Conservation (phyloP, 805 yeast genomes). For the Candida yuanshanica region DNA sequence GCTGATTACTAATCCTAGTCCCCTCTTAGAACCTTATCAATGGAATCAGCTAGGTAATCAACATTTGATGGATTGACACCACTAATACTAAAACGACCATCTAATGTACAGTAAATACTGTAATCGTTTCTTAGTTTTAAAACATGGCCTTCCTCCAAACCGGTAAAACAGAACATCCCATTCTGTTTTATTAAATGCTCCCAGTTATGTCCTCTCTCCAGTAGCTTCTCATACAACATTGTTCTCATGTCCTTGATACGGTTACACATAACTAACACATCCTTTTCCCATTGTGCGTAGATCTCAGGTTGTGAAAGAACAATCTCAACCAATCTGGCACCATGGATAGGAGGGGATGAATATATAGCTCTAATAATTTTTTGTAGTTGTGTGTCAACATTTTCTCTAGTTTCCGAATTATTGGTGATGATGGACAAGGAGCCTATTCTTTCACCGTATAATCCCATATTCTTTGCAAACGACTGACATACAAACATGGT, state of each 20-base stretch:
- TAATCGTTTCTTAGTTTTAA: conserved; percentile 60
- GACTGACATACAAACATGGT: conserved; percentile 75
- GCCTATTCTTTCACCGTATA: conserved; percentile 93
- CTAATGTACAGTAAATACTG: conserved; percentile 79
- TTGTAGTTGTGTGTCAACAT: conserved; percentile 74
- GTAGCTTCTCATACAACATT: conserved; percentile 56
- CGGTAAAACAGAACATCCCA: conserved; percentile 96
- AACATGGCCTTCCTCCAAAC: conserved; percentile 67
- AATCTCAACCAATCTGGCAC: conserved; percentile 80
- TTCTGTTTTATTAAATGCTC: conserved; percentile 81
- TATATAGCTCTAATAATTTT: conserved; percentile 78
- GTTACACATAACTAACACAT: conserved; percentile 72
- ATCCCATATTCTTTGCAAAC: conserved; percentile 91
- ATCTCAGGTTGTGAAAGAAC: conserved; percentile 59
- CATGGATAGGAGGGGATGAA: conserved; percentile 94
- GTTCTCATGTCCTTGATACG: conserved; percentile 72
- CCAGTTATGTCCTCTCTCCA: conserved; percentile 62
- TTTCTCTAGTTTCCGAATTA: conserved; percentile 41
- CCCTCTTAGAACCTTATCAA: conserved; percentile 41
- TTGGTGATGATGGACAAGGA: conserved; percentile 64
- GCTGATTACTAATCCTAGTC: conserved; percentile 17
- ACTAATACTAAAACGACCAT: conserved; percentile 88
- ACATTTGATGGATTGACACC: conserved; percentile 82
- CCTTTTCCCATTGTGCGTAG: conserved; percentile 70
- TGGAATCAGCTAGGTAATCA: conserved; percentile 60